Evolutionary conservation across 2,329 filamentous ascomycete genomes (phyloP).

Genomic region (Chalaropsis ovoidea): DNA sequence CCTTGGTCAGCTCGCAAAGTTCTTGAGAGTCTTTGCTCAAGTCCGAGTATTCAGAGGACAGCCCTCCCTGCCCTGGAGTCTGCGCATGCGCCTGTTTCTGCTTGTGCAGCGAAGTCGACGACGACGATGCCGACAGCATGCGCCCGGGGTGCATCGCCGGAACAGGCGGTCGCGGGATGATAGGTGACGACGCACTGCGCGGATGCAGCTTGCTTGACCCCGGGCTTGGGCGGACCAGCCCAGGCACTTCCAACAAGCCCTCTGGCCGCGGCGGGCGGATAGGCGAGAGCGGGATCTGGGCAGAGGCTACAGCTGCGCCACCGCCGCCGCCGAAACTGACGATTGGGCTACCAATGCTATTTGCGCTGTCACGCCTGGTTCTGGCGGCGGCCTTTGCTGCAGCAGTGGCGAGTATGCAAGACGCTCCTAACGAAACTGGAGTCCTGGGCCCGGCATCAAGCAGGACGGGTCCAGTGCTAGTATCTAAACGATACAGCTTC

Average conservation of each 20-base stretch:
- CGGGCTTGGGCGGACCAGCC: constrained; percentile 3
- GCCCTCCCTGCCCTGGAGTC: background rate
- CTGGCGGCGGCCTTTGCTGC: constrained; percentile 1
- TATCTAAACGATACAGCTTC: constrained; percentile 13
- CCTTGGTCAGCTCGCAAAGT: background rate
- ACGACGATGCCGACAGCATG: constrained; percentile 16
- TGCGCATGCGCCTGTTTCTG: background rate
- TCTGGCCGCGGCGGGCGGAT: constrained; percentile 17
- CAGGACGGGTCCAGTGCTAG: background rate
- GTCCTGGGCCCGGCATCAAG: background rate
- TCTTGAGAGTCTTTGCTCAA: background rate
- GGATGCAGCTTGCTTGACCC: constrained; percentile 21
- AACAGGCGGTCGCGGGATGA: constrained; percentile 19
- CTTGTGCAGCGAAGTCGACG: constrained; percentile 4
- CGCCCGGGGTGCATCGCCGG: constrained; percentile 24
- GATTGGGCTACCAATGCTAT: constrained; percentile 1
- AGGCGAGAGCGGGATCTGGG: background rate
- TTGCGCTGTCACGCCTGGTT: constrained; percentile 11
- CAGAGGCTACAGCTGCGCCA: background rate
- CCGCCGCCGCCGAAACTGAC: background rate
- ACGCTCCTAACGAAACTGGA: background rate
- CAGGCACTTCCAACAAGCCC: constrained; percentile 19
- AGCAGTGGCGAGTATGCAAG: background rate
- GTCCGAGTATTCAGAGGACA: background rate
- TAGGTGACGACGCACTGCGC: constrained; percentile 18